Base-by-base conservation (phyloP, 1,139 yeast genomes). In the Blastobotrys malaysiensis region DNA sequence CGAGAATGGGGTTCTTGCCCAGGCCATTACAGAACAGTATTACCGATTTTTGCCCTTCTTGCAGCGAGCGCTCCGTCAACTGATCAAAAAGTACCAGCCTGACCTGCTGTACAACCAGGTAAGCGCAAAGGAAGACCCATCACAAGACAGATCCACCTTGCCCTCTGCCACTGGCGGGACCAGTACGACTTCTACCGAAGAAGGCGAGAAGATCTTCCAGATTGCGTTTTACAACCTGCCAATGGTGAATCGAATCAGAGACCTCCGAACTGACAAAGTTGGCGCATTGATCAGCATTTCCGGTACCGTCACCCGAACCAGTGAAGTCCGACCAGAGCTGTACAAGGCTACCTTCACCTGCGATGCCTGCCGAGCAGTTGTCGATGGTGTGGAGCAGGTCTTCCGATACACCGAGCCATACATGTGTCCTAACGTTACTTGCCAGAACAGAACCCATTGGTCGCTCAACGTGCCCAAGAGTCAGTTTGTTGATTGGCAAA, bases 331-430 rank as follows among this genome's bases (percentile, higher is more conserved):
- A 57, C 99, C 99, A 0, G 99, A 95, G 69, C 77, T 93, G 57
- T 89, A 79, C 73, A 82, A 79, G 58, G 99, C 91, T 5, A 81
- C 95, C 21, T 93, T 93, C 69, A 83, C 90, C 1, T 93, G 99
- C 75, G 96, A 89, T 64, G 77, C 83, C 65, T 93, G 99, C 71
- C 81, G 88, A 51, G 88, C 97, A 0, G 75, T 86, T 1, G 85
- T 91, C 22, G 95, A 88, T 63, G 93, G 91, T 52, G 87, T 93
- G 24, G 99, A 93, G 66, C 99, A 93, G 71, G 82, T 86, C 46
- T 95, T 93, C 78, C 87, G 84, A 67, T 95, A 85, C 70, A 93
- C 99, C 5, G 97, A 93, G 69, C 99, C 99, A 45, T 86, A 95
- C 2, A 83, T 88, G 59, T 93, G 99, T 72, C 86, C 89, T 19